Percentiles rank a stretch among this genome's conserved stretches.
These are phyloP conservation scores for Prunus fruticosa DNA, from an alignment of 306 rosid species.

Conservation along the genomic window DNA sequence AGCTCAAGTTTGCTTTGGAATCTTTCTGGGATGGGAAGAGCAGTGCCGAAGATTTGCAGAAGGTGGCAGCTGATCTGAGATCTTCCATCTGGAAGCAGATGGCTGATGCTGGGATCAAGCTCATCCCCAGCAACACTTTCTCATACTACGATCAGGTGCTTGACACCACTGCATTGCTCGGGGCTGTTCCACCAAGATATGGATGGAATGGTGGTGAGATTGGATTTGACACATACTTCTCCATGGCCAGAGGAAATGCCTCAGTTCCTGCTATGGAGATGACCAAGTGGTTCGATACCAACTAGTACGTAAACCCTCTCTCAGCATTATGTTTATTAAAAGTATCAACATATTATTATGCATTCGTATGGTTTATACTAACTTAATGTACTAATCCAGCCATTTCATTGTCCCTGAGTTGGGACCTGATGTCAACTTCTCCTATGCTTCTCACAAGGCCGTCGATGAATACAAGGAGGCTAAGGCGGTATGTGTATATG, in stretches of 20 bases:
- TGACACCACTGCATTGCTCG: constrained; percentile 77
- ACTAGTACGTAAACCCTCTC: constrained; percentile 62
- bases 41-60: constrained; percentile 79
- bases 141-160: constrained; percentile 79
- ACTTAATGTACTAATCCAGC: constrained; percentile 43
- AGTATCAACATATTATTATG: neutral
- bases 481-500: constrained; percentile 63
- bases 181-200: constrained; percentile 86
- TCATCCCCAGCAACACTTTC: constrained; percentile 89
- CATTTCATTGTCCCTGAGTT: constrained; percentile 93
- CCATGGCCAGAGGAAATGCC: constrained; percentile 97
- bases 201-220: constrained; percentile 88
- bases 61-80: constrained; percentile 77
- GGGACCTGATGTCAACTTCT: constrained; percentile 79
- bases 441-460: constrained; percentile 91
- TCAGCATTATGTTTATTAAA: neutral
- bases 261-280: constrained; percentile 95
- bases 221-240: constrained; percentile 74
- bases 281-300: constrained; percentile 99
- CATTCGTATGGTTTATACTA: constrained; percentile 8
- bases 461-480: constrained; percentile 93
- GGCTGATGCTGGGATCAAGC: constrained; percentile 75
- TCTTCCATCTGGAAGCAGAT: constrained; percentile 88
- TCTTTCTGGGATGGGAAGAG: constrained; percentile 90
- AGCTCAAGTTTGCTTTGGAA: constrained; percentile 89